Base-by-base conservation (phyloP, 768 basidiomycete species). In the Hysterangium stoloniferum region DNA sequence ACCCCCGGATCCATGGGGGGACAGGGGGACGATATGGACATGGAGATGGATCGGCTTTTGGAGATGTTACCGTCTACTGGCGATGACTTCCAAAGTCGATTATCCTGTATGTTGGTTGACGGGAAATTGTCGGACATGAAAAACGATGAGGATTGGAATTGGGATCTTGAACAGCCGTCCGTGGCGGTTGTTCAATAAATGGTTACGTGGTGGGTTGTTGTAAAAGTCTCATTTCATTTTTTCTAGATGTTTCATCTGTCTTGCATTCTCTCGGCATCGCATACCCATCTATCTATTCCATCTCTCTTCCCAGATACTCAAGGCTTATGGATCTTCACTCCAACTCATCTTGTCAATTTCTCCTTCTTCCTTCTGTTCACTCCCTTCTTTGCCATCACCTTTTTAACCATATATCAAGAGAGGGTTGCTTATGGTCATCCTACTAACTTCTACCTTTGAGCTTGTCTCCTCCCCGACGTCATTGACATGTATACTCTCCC, bases 1-100 rank as follows among this genome's bases (percentile, higher is more conserved):
- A 53, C 52, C 53, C 56, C 52, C 57, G 51, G 32, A 54, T 56
- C 57, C 52, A 57, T 28, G 47, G 56, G 43, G 37, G 48, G 34
- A 52, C 54, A 27, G 57, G 53, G 33, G 56, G 58, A 48, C 54
- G 57, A 58, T 55, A 52, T 58, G 51, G 55, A 56, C 49, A 55
- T 68, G 57, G 80, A 80, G 63, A 78, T 82, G 71, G 76, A 80
- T 68, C 76, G 69, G 64, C 65, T 83, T 47, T 61, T 83, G 63
- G 77, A 77, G 61, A 66, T 78, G 66, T 62, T 77, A 56, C 73
- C 75, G 37, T 62, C 54, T 54, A 65, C 58, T 31, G 61, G 42
- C 65, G 62, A 56, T 40, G 57, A 55, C 48, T 47, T 43, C 54
- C 34, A 65, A 61, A 33, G 59, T 63, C 53, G 63, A 63, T 60